Percentiles rank a stretch among this genome's conserved stretches.
Conservation (phyloP, 179 eudicot species). For the Vitellaria paradoxa region DNA sequence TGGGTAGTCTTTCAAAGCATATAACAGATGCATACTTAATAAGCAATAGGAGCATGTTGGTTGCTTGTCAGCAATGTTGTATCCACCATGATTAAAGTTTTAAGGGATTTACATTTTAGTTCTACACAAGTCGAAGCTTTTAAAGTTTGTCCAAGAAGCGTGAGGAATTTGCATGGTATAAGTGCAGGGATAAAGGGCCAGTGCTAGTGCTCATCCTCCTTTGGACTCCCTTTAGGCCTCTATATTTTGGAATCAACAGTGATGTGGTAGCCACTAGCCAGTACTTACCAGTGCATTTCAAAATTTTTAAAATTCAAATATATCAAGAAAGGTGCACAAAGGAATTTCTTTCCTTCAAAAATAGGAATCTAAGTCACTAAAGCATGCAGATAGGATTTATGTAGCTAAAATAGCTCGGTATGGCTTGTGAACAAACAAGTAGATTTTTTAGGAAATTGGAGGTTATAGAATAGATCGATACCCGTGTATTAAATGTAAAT, state of each 20-base stretch:
- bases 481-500: constrained; percentile 75
- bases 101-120: not conserved
- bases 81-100: too few species aligned
- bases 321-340: not conserved
- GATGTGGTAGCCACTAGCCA: not conserved
- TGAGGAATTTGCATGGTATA: not conserved
- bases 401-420: not conserved
- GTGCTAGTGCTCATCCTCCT: not conserved
- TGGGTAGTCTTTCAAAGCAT: too few species aligned
- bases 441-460: not conserved
- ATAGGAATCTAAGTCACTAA: not conserved
- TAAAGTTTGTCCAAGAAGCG: not conserved
- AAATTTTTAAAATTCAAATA: not conserved
- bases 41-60: too few species aligned
- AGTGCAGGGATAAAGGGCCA: not conserved
- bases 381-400: not conserved
- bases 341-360: not conserved
- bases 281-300: not conserved
- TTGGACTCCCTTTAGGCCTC: not conserved
- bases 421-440: not conserved
- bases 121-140: not conserved
- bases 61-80: too few species aligned
- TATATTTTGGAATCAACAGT: not conserved
- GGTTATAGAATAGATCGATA: constrained; percentile 21
- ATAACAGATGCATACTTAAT: too few species aligned